Evolutionary conservation across 202 grass and related monocot species (phyloP), one percentile per base, ranked within the genome.

Genomic region (Setaria viridis): DNA sequence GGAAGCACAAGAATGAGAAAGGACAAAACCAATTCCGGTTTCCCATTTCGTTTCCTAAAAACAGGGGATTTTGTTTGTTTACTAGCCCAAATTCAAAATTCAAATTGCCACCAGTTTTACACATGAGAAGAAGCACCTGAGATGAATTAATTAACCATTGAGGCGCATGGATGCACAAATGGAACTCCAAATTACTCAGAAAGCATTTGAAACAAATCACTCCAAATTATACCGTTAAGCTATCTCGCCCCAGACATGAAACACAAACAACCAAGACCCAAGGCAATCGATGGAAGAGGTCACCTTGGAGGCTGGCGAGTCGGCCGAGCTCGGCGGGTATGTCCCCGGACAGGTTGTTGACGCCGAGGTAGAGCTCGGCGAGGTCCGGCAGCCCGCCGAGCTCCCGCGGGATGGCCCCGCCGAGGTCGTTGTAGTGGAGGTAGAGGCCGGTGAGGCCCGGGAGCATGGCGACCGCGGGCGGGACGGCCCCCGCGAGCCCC

Each of bases 341-440:
- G 62, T 29, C 0, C 0, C 96, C 90, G 17, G 86, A 85, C 3
- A 99, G 84, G 81, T 85, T 90, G 4, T 99, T 99, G 16, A 94
- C 84, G 81, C 84, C 85, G 33, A 96, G 93, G 76, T 99, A 99
- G 68, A 99, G 90, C 67, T 94, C 93, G 12, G 74, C 80, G 9
- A 99, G 85, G 0, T 67, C 75, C 9, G 83, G 66, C 7, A 95
- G 87, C 2, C 84, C 56, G 0, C 84, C 88, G 34, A 99, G 85
- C 85, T 92, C 88, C 49, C 63, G 69, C 0, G 93, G 96, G 49
- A 99, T 89, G 19, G 48, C 63, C 3, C 93, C 90, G 3, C 55
- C 9, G 4, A 99, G 71, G 9, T 77, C 51, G 70, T 99, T 99
- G 90, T 92, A 99, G 37, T 99, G 96, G 11, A 96, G 87, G 57